Conservation (phyloP, 2,329 filamentous ascomycete genomes). For the Cercospora berteroae region DNA sequence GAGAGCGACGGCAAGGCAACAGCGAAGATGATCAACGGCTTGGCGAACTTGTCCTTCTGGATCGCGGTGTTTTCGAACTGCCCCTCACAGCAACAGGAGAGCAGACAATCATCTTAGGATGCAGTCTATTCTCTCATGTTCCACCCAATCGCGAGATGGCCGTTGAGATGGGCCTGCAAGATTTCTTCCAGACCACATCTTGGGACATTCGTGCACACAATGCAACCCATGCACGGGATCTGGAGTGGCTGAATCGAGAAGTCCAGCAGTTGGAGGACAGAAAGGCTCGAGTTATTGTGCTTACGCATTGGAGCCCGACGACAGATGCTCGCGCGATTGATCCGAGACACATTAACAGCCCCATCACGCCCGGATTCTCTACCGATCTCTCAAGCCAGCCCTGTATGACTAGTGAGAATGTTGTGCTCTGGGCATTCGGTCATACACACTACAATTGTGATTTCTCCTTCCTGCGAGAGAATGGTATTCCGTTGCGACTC, state of each 20-base stretch:
- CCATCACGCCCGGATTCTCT: conserved; percentile 13
- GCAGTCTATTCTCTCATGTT: conserved; percentile 29
- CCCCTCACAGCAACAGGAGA: conserved; percentile 25
- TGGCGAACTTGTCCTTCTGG: conserved; percentile 45
- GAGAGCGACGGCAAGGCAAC: not conserved
- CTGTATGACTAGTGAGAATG: conserved; percentile 10
- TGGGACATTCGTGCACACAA: conserved; percentile 45
- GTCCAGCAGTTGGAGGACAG: conserved; percentile 35
- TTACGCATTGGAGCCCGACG: conserved; percentile 49
- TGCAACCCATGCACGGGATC: conserved; percentile 41
- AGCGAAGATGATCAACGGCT: conserved; percentile 25
- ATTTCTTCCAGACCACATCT: conserved; percentile 26
- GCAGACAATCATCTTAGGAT: conserved; percentile 35
- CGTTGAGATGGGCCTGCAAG: conserved; percentile 16
- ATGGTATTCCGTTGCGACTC: conserved; percentile 5
- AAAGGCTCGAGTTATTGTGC: conserved; percentile 36
- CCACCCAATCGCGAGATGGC: conserved; percentile 8
- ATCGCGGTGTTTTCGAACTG: conserved; percentile 28
- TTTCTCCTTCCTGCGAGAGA: conserved; percentile 1
- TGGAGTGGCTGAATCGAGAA: conserved; percentile 46
- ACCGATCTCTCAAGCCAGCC: conserved; percentile 14
- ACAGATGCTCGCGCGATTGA: conserved; percentile 38
- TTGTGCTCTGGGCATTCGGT: conserved; percentile 20
- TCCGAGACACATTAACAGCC: conserved; percentile 34
- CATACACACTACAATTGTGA: conserved; percentile 24